These are phyloP conservation scores for Leccinum subgranulosum DNA, from an alignment of 768 basidiomycete genomes.

Conservation along the genomic window DNA sequence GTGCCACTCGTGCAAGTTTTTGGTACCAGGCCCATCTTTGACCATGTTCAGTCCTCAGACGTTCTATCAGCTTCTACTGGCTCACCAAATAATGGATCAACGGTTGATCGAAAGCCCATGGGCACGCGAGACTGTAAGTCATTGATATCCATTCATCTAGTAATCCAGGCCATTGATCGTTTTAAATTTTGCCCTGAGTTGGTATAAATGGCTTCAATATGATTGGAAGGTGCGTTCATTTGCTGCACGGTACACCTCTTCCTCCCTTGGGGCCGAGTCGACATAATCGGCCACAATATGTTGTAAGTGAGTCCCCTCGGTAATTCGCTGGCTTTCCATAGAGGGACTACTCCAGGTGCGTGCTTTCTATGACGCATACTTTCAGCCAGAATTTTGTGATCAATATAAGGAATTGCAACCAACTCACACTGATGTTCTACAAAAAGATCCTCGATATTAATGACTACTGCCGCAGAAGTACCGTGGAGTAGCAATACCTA, in stretches of 20 bases:
- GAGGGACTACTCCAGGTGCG: background rate
- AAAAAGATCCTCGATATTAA: background rate
- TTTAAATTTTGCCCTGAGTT: background rate
- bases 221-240: background rate
- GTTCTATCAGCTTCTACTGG: background rate
- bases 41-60: background rate
- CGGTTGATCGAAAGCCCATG: background rate
- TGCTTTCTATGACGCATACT: background rate
- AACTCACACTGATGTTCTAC: background rate
- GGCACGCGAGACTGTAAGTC: background rate
- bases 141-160: background rate
- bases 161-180: too few relatives aligned
- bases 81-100: background rate
- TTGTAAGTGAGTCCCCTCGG: background rate
- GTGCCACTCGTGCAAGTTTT: background rate
- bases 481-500: background rate
- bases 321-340: background rate
- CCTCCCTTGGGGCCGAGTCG: background rate
- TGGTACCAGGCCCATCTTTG: background rate
- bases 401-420: background rate
- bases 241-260: background rate
- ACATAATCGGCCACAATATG: background rate
- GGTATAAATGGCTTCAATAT: background rate
- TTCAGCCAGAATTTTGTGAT: background rate
- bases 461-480: background rate